Base-by-base conservation (phyloP, 1,284 basidiomycete genomes). In the Naganishia cerealis region DNA sequence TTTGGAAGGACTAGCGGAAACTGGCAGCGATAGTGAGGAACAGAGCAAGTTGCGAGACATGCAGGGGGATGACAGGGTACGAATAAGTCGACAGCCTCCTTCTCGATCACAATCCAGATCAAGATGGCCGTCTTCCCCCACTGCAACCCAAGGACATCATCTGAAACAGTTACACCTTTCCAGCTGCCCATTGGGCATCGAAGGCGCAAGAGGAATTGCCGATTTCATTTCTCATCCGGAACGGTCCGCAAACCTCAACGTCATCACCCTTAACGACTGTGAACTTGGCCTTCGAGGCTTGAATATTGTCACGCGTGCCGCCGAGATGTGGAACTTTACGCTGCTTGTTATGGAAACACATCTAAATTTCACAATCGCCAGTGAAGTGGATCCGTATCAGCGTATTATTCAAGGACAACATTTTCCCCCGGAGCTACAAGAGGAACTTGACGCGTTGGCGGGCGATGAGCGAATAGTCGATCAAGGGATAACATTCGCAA, bases 261-360 rank as follows among this genome's bases (percentile, higher is more conserved):
- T 63, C 50, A 39, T 63, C n/a, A 63, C 61, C 26, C 50, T 63
- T 5, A 63, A 63, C 50, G 61, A 63, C 50, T 63, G 61, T 24
- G 61, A 63, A 40, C 61, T 63, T 9, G 61, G 61, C 29, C 29
- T 63, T 10, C 61, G 61, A 26, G 61, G 61, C 13, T 26, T 63
- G 13, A 63, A 63, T 24, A 63, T 63, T 9, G 61, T 63, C 21
- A 63, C 61, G 4, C 61, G 61, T 8, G 61, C 61, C 13, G 61
- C 61, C 50, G 61, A 63, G 24, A 63, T 63, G 39, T 63, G 61
- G 61, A 63, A 63, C 9, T 63, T 63, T 29, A 63, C 61, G 38
- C 21, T 63, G 50, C 46, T 63, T 21, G 38, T 63, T 38, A 29
- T 63, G 61, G 61, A 63, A 16, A 63, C 61, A 13, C 61, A 63